Evolutionary conservation across 441 rosid genomes (phyloP).

Genomic region (Manihot esculenta): DNA sequence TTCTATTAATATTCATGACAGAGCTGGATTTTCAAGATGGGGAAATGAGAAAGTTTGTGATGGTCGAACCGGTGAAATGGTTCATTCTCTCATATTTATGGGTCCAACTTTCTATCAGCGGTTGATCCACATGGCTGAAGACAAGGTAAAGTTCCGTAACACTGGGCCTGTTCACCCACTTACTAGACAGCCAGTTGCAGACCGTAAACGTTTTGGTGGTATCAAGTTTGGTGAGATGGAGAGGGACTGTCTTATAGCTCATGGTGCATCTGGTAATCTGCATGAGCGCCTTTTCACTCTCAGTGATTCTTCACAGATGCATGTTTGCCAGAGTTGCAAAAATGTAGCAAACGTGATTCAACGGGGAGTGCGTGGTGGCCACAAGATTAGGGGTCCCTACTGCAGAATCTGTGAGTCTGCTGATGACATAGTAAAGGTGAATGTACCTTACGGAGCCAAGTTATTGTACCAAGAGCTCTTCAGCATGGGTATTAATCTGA

Average conservation of each 20-base stretch:
- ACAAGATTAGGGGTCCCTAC: constrained; percentile 70
- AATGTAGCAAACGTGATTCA: constrained; percentile 67
- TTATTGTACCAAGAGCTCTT: constrained; percentile 77
- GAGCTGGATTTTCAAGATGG: constrained; percentile 88
- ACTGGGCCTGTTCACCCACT: constrained; percentile 96
- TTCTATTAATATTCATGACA: constrained; percentile 29
- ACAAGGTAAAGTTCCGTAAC: constrained; percentile 88
- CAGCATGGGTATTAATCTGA: constrained; percentile 78
- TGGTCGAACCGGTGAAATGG: constrained; percentile 80
- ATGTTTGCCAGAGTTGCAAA: constrained; percentile 62
- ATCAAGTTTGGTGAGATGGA: constrained; percentile 96
- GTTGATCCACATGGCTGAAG: constrained; percentile 86
- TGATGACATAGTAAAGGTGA: constrained; percentile 62
- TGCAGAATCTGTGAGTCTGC: constrained; percentile 59
- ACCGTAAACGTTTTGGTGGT: constrained; percentile 83
- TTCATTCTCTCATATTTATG: constrained; percentile 68
- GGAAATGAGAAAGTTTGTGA: constrained; percentile 79
- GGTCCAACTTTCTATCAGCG: constrained; percentile 92
- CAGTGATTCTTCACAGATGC: constrained; percentile 78
- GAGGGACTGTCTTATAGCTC: constrained; percentile 87
- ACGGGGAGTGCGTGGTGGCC: constrained; percentile 48
- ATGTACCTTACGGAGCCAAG: constrained; percentile 89
- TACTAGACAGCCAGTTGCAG: constrained; percentile 84
- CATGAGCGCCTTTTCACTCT: constrained; percentile 81
- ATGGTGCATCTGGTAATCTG: constrained; percentile 78